These are phyloP conservation scores for Heimioporus punctisporus DNA, from an alignment of 1,284 basidiomycete genomes.

Conservation along the genomic window DNA sequence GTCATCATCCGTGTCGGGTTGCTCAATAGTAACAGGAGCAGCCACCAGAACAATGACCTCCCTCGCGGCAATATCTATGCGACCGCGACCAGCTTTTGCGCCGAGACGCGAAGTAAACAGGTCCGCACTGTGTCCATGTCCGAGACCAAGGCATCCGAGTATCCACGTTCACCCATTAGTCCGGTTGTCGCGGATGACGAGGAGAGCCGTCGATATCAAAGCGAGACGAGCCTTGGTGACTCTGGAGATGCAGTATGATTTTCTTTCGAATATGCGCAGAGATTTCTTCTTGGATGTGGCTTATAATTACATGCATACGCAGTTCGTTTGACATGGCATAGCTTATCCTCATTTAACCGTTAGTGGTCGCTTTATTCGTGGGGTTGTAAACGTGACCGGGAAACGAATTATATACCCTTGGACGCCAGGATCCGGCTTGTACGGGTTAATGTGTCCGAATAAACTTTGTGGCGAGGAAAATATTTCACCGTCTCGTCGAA, in stretches of 20 bases:
- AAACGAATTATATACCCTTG: no score
- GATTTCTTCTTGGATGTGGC: no score
- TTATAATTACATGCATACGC: no score
- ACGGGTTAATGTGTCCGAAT: no score
- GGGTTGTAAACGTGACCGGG: no score
- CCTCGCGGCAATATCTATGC: background rate
- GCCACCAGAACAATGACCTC: background rate
- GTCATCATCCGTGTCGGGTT: background rate
- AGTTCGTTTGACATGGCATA: no score
- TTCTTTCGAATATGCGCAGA: no score
- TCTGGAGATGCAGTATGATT: background rate
- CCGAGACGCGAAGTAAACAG: background rate
- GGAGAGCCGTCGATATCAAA: background rate
- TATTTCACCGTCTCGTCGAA: no score
- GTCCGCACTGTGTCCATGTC: background rate
- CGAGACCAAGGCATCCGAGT: background rate
- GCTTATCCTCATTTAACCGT: no score
- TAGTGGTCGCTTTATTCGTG: no score
- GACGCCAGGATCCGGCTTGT: no score
- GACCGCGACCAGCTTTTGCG: background rate
- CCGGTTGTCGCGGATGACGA: background rate
- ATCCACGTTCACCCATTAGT: background rate
- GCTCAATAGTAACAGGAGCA: background rate
- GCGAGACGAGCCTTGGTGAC: background rate
- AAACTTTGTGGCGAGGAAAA: no score